Base-by-base conservation (phyloP, 257 asterid species). In the Haberlea rhodopensis region DNA sequence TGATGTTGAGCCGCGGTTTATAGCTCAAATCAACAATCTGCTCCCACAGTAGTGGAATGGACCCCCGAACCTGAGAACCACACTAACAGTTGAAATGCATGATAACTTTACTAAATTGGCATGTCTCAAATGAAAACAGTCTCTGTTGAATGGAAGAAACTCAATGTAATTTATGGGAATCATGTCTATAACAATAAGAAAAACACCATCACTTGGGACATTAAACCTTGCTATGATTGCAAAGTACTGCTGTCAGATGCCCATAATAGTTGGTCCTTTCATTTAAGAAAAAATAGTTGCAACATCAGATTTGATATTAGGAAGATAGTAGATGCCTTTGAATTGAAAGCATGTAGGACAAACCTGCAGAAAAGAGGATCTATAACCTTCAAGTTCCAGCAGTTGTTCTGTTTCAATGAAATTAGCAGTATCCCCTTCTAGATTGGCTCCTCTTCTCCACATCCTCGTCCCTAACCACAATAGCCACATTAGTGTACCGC, bases 371-470 rank as follows among this genome's bases (percentile, higher is more conserved):
- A 91, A 86, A 20, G 97, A 88, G 66, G 87, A 80, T 64, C 77
- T 71, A 34, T 77, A 74, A 73, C 84, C 87, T 63, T 82, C 87
- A 81, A 71, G 72, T 72, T 86, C 96, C 69, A 91, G 75, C 63
- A 86, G 63, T 81, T 91, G 97, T 82, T 94, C 97, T 58, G 96
- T 87, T 80, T 90, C 97, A 31, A 90, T 86, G 61, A 94, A 94
- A 80, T 94, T 90, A 43, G 99, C 99, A 61, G 87, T 69, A 75
- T 94, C 99, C 58, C 99, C 99, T 80, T 86, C 97, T 34, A 90
- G 85, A 81, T 94, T 94, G 68, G 99, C 99, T 58, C 99, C 99
- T 78, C 99, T 89, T 77, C 99, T 94, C 97, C 99, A 94, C 96
- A 90, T 84, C 82, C 99, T 82, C 65, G 97, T 94, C 75, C 99